phyloP scores from a whole-genome alignment of 2,329 filamentous ascomycete genomes.

The Conoideocrella luteorostrata region DNA sequence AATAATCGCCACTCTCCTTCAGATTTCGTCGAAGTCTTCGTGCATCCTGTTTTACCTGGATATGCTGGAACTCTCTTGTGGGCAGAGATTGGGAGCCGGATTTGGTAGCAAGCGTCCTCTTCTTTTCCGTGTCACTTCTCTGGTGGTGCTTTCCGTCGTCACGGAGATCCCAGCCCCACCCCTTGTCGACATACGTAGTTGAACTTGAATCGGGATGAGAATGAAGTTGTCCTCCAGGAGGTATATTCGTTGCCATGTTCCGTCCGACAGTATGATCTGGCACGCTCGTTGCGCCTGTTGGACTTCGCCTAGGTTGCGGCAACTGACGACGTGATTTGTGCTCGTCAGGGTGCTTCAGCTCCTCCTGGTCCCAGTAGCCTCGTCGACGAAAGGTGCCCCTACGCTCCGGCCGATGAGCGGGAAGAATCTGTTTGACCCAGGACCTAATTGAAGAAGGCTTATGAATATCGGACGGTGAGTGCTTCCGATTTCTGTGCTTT shows the following conservation, averaged over 20 bases:
- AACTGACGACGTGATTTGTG: conserved; percentile 6
- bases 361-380: conserved; percentile 21
- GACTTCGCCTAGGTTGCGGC: conserved; percentile 11
- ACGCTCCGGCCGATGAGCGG: conserved; percentile 42
- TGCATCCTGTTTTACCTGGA: conserved; percentile 24
- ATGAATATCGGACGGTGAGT: not conserved
- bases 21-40: conserved; percentile 36
- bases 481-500: not conserved
- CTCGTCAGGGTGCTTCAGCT: conserved; percentile 4
- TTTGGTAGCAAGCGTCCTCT: not conserved
- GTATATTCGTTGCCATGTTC: conserved; percentile 27
- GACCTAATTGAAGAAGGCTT: conserved; percentile 25
- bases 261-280: conserved; percentile 27
- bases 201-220: not conserved
- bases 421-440: conserved; percentile 40
- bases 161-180: conserved; percentile 15
- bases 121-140: conserved; percentile 7
- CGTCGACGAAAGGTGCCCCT: conserved; percentile 38
- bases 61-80: conserved; percentile 1
- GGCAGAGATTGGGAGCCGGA: not conserved
- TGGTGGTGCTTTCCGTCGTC: conserved; percentile 9
- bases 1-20: conserved; percentile 50
- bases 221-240: conserved; percentile 5
- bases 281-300: conserved; percentile 15
- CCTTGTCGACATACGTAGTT: conserved; percentile 2